Evolutionary conservation across 345 rosid genomes (phyloP), one percentile per base, ranked within the genome.

Genomic region (Pelargonium nanum): DNA sequence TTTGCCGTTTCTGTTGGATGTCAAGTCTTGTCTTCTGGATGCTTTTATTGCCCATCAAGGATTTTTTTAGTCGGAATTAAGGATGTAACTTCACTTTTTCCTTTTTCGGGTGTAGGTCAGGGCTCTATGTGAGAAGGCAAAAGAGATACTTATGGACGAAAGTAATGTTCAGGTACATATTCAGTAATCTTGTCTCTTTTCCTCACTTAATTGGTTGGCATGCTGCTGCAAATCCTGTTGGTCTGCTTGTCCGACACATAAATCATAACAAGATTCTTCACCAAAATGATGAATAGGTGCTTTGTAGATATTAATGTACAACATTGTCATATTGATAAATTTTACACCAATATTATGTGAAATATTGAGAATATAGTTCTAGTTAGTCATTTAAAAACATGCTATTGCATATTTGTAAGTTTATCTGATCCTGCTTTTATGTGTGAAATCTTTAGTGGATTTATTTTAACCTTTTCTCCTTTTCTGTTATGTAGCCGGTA

Each of bases 71-170:
- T 40, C 16, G 48, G 15, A 40, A 40, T 40, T 15, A 40, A 40
- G 48, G 6, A 40, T 40, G 15, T 9, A 40, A 12, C 15, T 40
- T 15, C 48, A 0, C 50, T 50, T 16, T 61, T 7, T 24, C n/a
- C n/a, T n/a, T n/a, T n/a, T 24, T 24, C 19, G 58, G 45, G 45
- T 58, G 57, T 58, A 86, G 94, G 94, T 86, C 19, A 84, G 84
- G 67, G 74, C 26, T 13, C 68, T 86, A 51, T 84, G 85, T 58
- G 94, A 86, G 26, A 86, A 84, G 70, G 94, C 89, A 45, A 86
- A 84, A 77, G 89, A 86, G 75, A 84, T 86, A 74, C 58, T 84
- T 61, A 80, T 86, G 89, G 84, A 78, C 5, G 94, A 84, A 78
- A 84, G 85, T 71, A 86, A 84, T 63, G 94, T 86, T 59, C 90